A percentile compares a stretch with the other conserved stretches of the same genome.
Evolutionary conservation across 257 asterid species (phyloP).

Genomic region (Primulina tabacum): DNA sequence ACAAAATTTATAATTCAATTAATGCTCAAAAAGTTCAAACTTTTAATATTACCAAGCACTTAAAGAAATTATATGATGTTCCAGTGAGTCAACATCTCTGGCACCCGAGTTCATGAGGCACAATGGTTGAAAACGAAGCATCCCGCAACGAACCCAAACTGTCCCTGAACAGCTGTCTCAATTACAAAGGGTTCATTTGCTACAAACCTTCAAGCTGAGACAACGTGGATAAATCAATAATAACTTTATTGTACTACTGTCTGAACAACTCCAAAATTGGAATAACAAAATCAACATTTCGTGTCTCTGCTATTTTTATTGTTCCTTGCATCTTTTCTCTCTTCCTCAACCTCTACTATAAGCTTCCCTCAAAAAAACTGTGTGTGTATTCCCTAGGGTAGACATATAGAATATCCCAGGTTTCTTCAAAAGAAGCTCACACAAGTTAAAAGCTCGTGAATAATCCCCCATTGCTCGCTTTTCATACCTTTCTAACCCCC

Average conservation of each 20-base stretch:
- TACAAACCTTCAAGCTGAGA: not conserved
- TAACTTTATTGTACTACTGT: too few species aligned
- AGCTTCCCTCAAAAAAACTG: constrained; percentile 72
- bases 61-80: not conserved
- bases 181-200: not conserved
- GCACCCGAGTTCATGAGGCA: not conserved
- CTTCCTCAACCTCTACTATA: constrained; percentile 33
- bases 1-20: constrained; percentile 3
- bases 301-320: constrained; percentile 20
- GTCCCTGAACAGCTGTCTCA: not conserved
- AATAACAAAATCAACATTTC: constrained; percentile 60
- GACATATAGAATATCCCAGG: constrained; percentile 83
- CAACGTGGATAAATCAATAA: too few species aligned
- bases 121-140: not conserved
- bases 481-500: constrained; percentile 73
- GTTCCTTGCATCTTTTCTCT: constrained; percentile 8
- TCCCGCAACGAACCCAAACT: too few species aligned
- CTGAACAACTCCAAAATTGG: too few species aligned
- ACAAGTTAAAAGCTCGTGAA: too few species aligned
- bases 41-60: too few species aligned
- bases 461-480: constrained; percentile 75
- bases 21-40: not conserved
- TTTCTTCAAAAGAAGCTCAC: constrained; percentile 72
- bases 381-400: constrained; percentile 49
- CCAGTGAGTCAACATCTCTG: not conserved